Evolutionary conservation across 176 grass and related monocot species (phyloP).

Genomic region (Oryza punctata): DNA sequence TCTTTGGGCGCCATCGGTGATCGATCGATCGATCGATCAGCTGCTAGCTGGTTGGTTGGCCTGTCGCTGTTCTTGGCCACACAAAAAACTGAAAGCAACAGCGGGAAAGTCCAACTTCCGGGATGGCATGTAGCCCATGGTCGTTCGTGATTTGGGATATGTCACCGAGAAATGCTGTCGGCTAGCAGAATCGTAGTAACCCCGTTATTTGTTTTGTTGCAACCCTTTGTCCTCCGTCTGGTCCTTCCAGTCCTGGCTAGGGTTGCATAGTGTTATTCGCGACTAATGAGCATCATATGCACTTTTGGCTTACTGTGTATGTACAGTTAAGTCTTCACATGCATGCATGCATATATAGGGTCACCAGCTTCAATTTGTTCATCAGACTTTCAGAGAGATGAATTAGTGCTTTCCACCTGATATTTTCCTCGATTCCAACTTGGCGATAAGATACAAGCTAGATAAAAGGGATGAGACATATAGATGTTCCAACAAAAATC

Average conservation of each 20-base stretch:
- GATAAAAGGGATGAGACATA: not conserved
- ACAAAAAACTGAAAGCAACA: slow-evolving; percentile 47
- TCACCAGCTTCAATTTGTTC: not conserved
- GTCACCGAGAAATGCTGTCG: slow-evolving; percentile 62
- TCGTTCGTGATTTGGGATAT: slow-evolving; percentile 45
- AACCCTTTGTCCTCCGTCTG: not conserved
- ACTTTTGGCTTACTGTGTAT: not conserved
- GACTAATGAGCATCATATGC: not conserved
- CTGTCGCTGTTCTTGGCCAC: slow-evolving; percentile 52
- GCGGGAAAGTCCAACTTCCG: slow-evolving; percentile 55
- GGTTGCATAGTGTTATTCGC: not conserved
- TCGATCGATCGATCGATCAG: not conserved
- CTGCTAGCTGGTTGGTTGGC: slow-evolving; percentile 39
- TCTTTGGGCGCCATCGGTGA: slow-evolving; percentile 16
- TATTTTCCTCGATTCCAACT: not conserved
- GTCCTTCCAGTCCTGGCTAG: not conserved
- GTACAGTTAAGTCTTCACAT: not conserved
- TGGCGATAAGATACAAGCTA: not conserved
- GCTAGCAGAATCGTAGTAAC: slow-evolving; percentile 29
- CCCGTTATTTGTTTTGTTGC: not conserved
- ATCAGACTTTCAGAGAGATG: not conserved
- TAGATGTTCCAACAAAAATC: too few relatives aligned
- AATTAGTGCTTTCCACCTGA: not conserved
- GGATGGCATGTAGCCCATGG: slow-evolving; percentile 37
- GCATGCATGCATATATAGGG: not conserved